A percentile compares a stretch with the other conserved stretches of the same genome.
Conservation (phyloP, 441 rosid species). For the Aleurites moluccanus region DNA sequence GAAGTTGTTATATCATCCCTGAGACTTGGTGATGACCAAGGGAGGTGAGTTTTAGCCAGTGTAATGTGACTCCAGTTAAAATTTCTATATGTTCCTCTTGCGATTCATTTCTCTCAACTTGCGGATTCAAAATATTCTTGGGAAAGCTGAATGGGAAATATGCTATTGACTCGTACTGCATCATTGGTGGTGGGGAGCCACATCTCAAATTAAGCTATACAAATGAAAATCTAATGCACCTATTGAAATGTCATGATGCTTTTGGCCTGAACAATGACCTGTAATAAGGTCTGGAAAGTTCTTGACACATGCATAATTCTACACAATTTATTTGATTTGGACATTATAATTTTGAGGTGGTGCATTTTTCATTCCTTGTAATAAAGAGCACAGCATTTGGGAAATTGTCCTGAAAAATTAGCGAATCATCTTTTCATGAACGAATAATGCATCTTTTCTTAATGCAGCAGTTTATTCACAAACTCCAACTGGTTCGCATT, state of each 20-base stretch:
- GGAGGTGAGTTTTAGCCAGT: slow-evolving; percentile 47
- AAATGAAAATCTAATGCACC: neutral
- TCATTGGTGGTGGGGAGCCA: neutral
- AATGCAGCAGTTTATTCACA: slow-evolving; percentile 79
- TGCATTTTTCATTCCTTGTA: neutral
- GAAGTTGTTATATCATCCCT: slow-evolving; percentile 89
- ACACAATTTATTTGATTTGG: neutral
- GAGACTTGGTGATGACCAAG: slow-evolving; percentile 95
- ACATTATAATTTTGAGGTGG: neutral
- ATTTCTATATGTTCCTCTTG: neutral
- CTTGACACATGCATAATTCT: neutral
- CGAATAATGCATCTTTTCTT: slow-evolving; percentile 2
- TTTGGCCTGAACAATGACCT: neutral
- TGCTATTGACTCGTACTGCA: neutral
- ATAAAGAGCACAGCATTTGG: neutral
- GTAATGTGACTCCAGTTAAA: neutral
- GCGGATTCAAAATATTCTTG: neutral
- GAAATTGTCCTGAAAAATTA: neutral
- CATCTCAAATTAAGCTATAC: neutral
- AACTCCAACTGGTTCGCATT: slow-evolving; percentile 98
- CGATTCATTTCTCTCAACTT: slow-evolving; percentile 1
- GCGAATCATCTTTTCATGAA: neutral
- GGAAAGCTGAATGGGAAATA: neutral
- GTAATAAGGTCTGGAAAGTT: neutral
- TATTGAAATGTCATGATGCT: neutral